Evolutionary conservation across 805 yeast genomes (phyloP).

Genomic region (Suhomyces kilbournensis): DNA sequence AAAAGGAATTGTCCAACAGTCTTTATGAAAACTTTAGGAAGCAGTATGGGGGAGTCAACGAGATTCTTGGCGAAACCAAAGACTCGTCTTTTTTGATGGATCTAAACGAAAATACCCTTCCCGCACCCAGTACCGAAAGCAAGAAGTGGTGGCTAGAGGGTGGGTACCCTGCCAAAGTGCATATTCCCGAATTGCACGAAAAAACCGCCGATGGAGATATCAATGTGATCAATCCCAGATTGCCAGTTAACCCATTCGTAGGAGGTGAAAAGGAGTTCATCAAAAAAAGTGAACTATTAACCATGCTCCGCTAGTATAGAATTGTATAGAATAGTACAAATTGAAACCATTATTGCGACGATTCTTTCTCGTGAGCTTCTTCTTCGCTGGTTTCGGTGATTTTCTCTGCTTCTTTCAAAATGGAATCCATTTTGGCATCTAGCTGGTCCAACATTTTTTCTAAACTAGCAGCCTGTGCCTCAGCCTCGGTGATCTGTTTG

Average conservation of each 20-base stretch:
- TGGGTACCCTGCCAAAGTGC: slow-evolving; percentile 70
- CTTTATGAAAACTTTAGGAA: slow-evolving; percentile 55
- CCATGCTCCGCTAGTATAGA: background rate
- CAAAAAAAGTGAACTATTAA: slow-evolving; percentile 14
- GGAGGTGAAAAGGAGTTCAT: slow-evolving; percentile 55
- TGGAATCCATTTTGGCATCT: slow-evolving; percentile 61
- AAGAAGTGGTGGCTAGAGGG: slow-evolving; percentile 91
- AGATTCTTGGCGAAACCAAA: slow-evolving; percentile 28
- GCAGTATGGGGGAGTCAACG: slow-evolving; percentile 42
- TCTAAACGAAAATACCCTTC: slow-evolving; percentile 47
- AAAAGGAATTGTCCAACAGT: slow-evolving; percentile 51
- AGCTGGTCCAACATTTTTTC: slow-evolving; percentile 64
- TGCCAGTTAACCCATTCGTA: slow-evolving; percentile 71
- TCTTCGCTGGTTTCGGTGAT: slow-evolving; percentile 9
- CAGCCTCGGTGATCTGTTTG: slow-evolving; percentile 64
- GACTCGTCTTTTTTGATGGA: slow-evolving; percentile 24
- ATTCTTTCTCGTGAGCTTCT: background rate
- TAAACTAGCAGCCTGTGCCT: slow-evolving; percentile 54
- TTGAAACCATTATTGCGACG: background rate
- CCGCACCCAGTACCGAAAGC: slow-evolving; percentile 84
- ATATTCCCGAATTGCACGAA: slow-evolving; percentile 44
- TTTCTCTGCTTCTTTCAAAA: slow-evolving; percentile 49
- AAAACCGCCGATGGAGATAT: slow-evolving; percentile 13
- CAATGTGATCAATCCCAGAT: slow-evolving; percentile 60
- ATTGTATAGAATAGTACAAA: no score